Base-by-base conservation (phyloP, 495 filamentous ascomycete species). In the Penicillium steckii region DNA sequence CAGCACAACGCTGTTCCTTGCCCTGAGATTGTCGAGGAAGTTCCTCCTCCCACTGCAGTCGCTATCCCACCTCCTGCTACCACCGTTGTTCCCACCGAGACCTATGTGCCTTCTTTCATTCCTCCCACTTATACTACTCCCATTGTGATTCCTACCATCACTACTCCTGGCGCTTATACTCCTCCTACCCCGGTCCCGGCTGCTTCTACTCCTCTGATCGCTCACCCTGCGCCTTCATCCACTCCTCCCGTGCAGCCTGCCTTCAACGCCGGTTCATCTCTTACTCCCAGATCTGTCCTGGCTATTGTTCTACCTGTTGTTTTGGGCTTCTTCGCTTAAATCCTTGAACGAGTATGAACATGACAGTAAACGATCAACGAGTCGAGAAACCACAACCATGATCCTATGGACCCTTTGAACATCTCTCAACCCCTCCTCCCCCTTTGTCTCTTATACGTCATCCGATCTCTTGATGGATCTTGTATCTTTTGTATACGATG, bases 201-300 rank as follows among this genome's bases (percentile, higher is more conserved):
- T 22, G 49, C 43, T 33, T 66, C 63, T 13, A 61, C 52, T 15
- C 61, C 63, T 41, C 48, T 64, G 32, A 62, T 65, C 47, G 49
- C 40, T 10, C 52, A 35, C 49, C 48, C 63, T 6, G 60, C 48
- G 10, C 54, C 63, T n/a, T 53, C 55, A 1, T 12, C 57, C 8
- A 54, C 42, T 2, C 54, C 63, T 24, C 45, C 53, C 1, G 24
- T 40, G 1, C 19, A 46, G 49, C 60, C 63, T 12, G 50, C 50
- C 17, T 62, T 57, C 52, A 59, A 62, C 21, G 55, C 65, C 9
- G 58, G 59, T 23, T 59, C 62, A 0, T 27, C 62, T 8, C 52
- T 67, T 29, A 26, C 52, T 3, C 66, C 68, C 4, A 60, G 49
- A 15, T 61, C 53, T 0, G 17, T 64, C 13, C 17, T 61, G 19